Evolutionary conservation across 2,329 filamentous ascomycete genomes (phyloP).

Genomic region (Cordyceps fumosorosea): DNA sequence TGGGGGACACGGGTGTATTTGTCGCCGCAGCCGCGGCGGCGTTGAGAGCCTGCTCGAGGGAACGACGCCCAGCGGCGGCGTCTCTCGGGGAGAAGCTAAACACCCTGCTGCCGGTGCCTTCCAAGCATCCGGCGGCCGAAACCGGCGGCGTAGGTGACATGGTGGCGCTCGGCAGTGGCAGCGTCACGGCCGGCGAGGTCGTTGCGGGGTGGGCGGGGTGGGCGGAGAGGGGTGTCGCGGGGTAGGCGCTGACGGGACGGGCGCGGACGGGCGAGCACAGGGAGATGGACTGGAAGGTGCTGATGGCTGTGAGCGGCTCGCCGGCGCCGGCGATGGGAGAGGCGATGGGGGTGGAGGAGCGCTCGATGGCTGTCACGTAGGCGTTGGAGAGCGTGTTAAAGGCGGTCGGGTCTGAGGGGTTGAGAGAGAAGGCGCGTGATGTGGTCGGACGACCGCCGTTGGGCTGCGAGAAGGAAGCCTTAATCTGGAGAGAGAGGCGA

Average conservation of each 20-base stretch:
- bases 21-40: not conserved
- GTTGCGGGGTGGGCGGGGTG: slow-evolving; percentile 45
- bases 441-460: not conserved
- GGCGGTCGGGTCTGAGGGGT: slow-evolving; percentile 54
- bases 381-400: slow-evolving; percentile 63
- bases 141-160: slow-evolving; percentile 56
- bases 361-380: slow-evolving; percentile 56
- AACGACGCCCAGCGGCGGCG: slow-evolving; percentile 15
- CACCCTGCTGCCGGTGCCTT: slow-evolving; percentile 37
- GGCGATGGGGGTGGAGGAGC: slow-evolving; percentile 26
- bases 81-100: slow-evolving; percentile 41
- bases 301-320: slow-evolving; percentile 44
- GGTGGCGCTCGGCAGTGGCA: slow-evolving; percentile 46
- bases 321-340: slow-evolving; percentile 35
- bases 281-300: slow-evolving; percentile 30
- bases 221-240: slow-evolving; percentile 42
- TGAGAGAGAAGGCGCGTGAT: slow-evolving; percentile 29
- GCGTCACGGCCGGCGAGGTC: slow-evolving; percentile 25
- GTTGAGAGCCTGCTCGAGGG: slow-evolving; percentile 3
- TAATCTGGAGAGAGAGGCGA: slow-evolving; percentile 51
- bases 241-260: slow-evolving; percentile 17
- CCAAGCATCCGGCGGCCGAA: slow-evolving; percentile 32
- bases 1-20: not conserved
- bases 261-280: slow-evolving; percentile 25
- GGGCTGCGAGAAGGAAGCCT: slow-evolving; percentile 17